Evolutionary conservation across 192 early-diverging fungal genomes (phyloP), one percentile per base, ranked within the genome.

Genomic region (Diversispora epigaea): DNA sequence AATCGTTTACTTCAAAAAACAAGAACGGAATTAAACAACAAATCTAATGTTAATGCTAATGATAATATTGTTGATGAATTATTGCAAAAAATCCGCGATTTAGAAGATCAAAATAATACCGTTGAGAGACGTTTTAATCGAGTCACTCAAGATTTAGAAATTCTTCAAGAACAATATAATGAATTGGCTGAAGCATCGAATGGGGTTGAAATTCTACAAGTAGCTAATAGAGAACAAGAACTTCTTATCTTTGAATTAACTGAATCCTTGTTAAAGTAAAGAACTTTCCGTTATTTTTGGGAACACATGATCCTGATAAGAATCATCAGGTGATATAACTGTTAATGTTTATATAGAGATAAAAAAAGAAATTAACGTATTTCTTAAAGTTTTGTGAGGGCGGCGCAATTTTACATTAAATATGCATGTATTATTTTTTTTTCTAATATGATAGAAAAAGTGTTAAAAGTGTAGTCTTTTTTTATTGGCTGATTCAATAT

Each of bases 151-250:
- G 79, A 84, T 77, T 52, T 84, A 8, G 46, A 78, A 10, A 41
- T 64, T 8, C 55, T 84, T 6, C 78, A 77, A 68, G 40, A 62
- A n/a, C 71, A 84, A 77, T 80, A 75, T 60, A 65, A 84, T 32
- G 64, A 73, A 15, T 71, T 82, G 4, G 50, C 69, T 55, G 76
- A 80, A 17, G 69, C 68, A 3, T 43, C 80, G 56, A 58, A 75
- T 41, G 76, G 80, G 50, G 78, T 77, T 57, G 75, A 78, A 8
- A 32, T 58, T 11, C 71, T 84, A 22, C 61, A 82, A 54, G 21
- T 71, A 62, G 77, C 64, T 8, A 78, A 84, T 68, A 52, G 78
- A 22, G 64, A 76, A n/a, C 81, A 82, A 63, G 73, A 77, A 68
- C 12, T 74, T 43, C 77, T 77, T 68, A 77, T 82, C 17, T 39